Evolutionary conservation across 257 asterid genomes (phyloP).

Genomic region (Solanum virginianum): DNA sequence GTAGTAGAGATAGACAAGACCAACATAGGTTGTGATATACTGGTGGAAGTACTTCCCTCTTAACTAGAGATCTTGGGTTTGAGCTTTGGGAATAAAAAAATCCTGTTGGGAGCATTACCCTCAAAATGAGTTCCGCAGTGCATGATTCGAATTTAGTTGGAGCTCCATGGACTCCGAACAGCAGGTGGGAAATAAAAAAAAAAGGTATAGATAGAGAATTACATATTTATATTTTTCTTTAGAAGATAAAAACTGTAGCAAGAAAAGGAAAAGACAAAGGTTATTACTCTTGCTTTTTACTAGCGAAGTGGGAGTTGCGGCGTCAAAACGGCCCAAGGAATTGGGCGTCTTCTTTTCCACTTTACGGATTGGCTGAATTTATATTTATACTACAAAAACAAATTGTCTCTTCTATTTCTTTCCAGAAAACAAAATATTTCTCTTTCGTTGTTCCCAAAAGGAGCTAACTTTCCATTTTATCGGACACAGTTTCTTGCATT

Average conservation of each 20-base stretch:
- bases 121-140: no score
- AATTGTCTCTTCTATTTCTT: background rate
- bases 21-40: no score
- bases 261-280: background rate
- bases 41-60: no score
- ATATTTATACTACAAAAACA: background rate
- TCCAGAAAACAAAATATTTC: background rate
- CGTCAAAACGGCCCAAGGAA: background rate
- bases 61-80: no score
- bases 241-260: background rate
- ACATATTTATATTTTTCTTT: background rate
- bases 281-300: background rate
- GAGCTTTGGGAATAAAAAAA: no score
- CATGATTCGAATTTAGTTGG: rapidly evolving
- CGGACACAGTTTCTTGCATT: background rate
- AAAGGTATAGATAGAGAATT: no score
- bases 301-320: background rate
- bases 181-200: no score
- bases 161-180: rapidly evolving
- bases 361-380: background rate
- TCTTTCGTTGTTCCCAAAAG: background rate
- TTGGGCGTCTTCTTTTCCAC: background rate
- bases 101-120: no score
- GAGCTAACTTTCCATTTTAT: background rate
- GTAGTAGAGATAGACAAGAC: no score